Evolutionary conservation across 495 filamentous ascomycete genomes (phyloP).

Genomic region (Tuber calosporum): DNA sequence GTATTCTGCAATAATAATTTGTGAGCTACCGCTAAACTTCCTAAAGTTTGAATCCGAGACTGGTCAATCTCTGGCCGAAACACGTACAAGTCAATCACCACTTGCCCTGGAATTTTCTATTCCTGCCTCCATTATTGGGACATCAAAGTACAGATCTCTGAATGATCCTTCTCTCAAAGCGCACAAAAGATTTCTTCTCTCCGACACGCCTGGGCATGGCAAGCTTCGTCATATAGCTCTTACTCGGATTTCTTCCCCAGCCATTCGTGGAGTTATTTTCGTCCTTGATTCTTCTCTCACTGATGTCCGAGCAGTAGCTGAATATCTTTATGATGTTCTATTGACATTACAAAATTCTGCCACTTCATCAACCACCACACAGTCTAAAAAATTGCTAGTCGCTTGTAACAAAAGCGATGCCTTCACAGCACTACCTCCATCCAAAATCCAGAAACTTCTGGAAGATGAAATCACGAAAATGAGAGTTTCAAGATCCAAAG

Average conservation of each 20-base stretch:
- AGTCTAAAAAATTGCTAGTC: slow-evolving; percentile 65
- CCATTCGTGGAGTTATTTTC: slow-evolving; percentile 72
- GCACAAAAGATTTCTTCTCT: slow-evolving; percentile 64
- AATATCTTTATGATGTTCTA: slow-evolving; percentile 81
- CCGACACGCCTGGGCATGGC: slow-evolving; percentile 90
- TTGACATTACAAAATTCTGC: slow-evolving; percentile 70
- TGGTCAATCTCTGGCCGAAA: slow-evolving; percentile 47
- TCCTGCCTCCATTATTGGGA: slow-evolving; percentile 55
- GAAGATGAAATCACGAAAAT: slow-evolving; percentile 79
- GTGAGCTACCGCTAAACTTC: slow-evolving; percentile 8
- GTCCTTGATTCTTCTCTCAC: slow-evolving; percentile 77
- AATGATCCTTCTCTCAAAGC: slow-evolving; percentile 61
- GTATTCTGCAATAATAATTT: slow-evolving; percentile 19
- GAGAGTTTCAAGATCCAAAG: slow-evolving; percentile 67
- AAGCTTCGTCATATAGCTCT: slow-evolving; percentile 69
- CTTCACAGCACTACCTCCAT: slow-evolving; percentile 82
- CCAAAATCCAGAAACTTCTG: slow-evolving; percentile 64
- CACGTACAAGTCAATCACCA: slow-evolving; percentile 76
- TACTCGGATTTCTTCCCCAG: slow-evolving; percentile 44
- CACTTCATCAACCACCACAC: slow-evolving; percentile 51
- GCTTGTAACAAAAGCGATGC: slow-evolving; percentile 93
- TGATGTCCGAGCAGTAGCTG: slow-evolving; percentile 54
- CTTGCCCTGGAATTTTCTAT: slow-evolving; percentile 64
- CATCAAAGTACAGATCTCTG: slow-evolving; percentile 61
- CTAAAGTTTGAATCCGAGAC: slow-evolving; percentile 26